Evolutionary conservation across 805 yeast genomes (phyloP), one percentile per base, ranked within the genome.

Genomic region (Candida michaelii): DNA sequence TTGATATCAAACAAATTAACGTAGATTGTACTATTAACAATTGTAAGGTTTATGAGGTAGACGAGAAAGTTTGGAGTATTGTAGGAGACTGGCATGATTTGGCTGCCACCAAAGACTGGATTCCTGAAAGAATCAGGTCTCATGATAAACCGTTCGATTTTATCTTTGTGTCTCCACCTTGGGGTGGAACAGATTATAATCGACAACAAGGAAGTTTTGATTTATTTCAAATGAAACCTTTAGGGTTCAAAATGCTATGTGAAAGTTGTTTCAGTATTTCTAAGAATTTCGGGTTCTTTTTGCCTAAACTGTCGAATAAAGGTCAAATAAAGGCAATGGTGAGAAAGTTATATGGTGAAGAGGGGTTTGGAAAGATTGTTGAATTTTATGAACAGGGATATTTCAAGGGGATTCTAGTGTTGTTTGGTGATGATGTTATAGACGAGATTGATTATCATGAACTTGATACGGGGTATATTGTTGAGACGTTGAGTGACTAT

Each of bases 81-180:
- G 31, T 60, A 51, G 80, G 79, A 2, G 82, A 80, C 46, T 83
- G 81, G 74, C 59, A 60, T 21, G 55, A 63, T 17, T 43, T 71
- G 38, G 30, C 43, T 11, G 24, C 39, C 30, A 40, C 45, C 10
- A 37, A 43, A 18, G 55, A 53, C 19, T 69, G 74, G 74, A 54
- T 66, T 4, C 74, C 73, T 0, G 48, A 47, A 13, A 46, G 50
- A 2, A 31, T 62, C 3, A 48, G 45, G 42, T 14, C 36, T 39
- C 38, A 56, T n/a, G 9, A 38, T 0, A 46, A 45, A 17, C 57
- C 60, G 10, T 71, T 77, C 29, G 85, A 79, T 50, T 67, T 82
- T 39, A 70, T 79, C 8, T 86, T 84, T 62, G 74, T 80, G n/a
- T 83, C 91, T 1, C 95, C 95, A 1, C 95, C 95, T 0, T 87